Evolutionary conservation across 169 alveolate species (phyloP).

Genomic region (Plasmodium relictum): DNA sequence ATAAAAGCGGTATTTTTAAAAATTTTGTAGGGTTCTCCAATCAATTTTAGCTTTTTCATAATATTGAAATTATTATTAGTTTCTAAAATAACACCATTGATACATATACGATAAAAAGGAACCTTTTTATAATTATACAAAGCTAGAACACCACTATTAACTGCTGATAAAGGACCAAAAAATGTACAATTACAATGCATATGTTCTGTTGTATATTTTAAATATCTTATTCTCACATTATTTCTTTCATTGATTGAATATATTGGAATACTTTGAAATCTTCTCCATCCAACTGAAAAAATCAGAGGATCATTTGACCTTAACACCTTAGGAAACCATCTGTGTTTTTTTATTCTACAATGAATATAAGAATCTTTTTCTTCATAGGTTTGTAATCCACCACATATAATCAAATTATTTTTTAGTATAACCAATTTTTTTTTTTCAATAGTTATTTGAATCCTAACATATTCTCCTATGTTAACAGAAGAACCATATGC

Average conservation of each 20-base stretch:
- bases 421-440: conserved; percentile 76
- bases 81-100: conserved; percentile 97
- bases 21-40: conserved; percentile 98
- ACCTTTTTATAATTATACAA: conserved; percentile 87
- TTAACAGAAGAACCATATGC: conserved; percentile 80
- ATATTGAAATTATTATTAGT: conserved; percentile 90
- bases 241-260: conserved; percentile 96
- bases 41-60: conserved; percentile 95
- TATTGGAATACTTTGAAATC: conserved; percentile 98
- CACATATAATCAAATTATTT: conserved; percentile 77
- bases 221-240: conserved; percentile 85
- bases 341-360: conserved; percentile 83
- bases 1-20: conserved; percentile 98
- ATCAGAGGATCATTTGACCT: conserved; percentile 98
- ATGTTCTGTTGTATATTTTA: conserved; percentile 98
- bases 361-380: conserved; percentile 80
- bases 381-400: conserved; percentile 79
- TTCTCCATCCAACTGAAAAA: conserved; percentile 99
- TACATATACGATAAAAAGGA: conserved; percentile 95
- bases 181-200: conserved; percentile 96
- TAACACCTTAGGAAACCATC: conserved; percentile 98
- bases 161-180: conserved; percentile 97
- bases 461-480: conserved; percentile 93
- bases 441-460: conserved; percentile 87
- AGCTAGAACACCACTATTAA: conserved; percentile 91